Evolutionary conservation across 2,329 filamentous ascomycete species (phyloP).

Genomic region (Sporothrix inflata): DNA sequence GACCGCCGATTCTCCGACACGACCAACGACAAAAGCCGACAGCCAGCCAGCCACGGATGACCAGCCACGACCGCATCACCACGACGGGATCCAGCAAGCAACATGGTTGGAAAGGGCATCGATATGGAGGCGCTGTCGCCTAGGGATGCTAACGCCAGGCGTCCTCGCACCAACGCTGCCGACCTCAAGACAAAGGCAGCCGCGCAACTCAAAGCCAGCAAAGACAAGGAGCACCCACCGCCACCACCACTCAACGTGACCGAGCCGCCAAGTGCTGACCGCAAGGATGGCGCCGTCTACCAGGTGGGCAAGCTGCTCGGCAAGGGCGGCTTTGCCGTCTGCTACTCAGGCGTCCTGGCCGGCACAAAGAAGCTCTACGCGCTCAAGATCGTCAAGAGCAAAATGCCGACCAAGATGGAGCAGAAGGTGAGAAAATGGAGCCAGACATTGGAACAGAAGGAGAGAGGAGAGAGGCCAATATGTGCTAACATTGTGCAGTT

Average conservation of each 20-base stretch:
- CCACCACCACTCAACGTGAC: slow-evolving; percentile 63
- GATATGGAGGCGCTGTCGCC: slow-evolving; percentile 68
- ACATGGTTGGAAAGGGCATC: slow-evolving; percentile 54
- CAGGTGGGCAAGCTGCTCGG: slow-evolving; percentile 74
- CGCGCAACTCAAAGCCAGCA: slow-evolving; percentile 58
- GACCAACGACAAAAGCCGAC: neutral
- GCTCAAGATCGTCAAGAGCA: slow-evolving; percentile 81
- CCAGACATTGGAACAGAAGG: neutral
- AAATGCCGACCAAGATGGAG: slow-evolving; percentile 81
- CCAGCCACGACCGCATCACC: slow-evolving; percentile 10
- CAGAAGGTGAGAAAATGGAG: slow-evolving; percentile 64
- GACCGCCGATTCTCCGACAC: neutral
- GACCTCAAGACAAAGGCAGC: slow-evolving; percentile 58
- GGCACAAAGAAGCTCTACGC: slow-evolving; percentile 71
- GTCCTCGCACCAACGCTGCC: slow-evolving; percentile 48
- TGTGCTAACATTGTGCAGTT: slow-evolving; percentile 49
- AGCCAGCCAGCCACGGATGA: slow-evolving; percentile 3
- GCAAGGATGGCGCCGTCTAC: slow-evolving; percentile 71
- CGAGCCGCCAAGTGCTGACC: slow-evolving; percentile 69
- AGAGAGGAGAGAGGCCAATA: neutral
- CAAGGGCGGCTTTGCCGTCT: slow-evolving; percentile 82
- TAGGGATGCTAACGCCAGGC: slow-evolving; percentile 65
- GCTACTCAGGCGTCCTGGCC: slow-evolving; percentile 71
- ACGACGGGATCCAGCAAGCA: slow-evolving; percentile 17
- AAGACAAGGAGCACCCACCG: slow-evolving; percentile 68